A percentile compares a stretch with the other conserved stretches of the same genome.
phyloP scores from a whole-genome alignment of 1,284 basidiomycete species.

The Crucibulum cyathiforme region DNA sequence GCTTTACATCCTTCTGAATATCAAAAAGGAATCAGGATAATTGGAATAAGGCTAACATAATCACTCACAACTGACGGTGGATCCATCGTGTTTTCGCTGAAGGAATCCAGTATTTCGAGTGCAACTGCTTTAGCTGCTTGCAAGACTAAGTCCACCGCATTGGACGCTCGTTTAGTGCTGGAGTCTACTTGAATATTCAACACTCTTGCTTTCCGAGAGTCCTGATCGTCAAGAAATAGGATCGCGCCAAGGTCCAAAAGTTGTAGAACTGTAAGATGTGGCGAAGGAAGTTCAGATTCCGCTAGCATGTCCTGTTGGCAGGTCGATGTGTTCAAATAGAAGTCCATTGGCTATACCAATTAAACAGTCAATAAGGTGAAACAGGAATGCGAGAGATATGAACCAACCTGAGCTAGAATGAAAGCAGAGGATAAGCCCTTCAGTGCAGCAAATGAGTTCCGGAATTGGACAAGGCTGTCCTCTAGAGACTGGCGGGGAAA shows the following conservation, averaged over 20 bases:
- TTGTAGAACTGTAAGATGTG: constrained; percentile 31
- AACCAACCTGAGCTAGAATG: constrained; percentile 49
- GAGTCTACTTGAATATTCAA: not conserved
- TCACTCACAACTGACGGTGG: too few species aligned
- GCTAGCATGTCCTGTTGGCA: constrained; percentile 17
- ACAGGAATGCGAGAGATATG: constrained; percentile 14
- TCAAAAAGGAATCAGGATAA: too few species aligned
- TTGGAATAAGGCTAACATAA: too few species aligned
- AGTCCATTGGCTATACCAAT: constrained; percentile 43
- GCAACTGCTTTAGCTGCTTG: constrained; percentile 4
- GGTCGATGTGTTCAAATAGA: constrained; percentile 30
- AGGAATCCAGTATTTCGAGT: not conserved
- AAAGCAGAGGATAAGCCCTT: constrained; percentile 40
- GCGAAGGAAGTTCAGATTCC: constrained; percentile 10
- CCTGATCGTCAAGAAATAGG: constrained; percentile 30
- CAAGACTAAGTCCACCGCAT: not conserved
- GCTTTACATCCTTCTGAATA: not conserved
- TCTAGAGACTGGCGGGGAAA: constrained; percentile 19
- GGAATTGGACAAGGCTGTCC: constrained; percentile 22
- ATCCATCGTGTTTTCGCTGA: too few species aligned
- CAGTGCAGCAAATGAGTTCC: constrained; percentile 26
- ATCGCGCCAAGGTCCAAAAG: constrained; percentile 34
- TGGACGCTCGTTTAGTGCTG: not conserved
- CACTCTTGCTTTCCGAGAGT: constrained; percentile 13
- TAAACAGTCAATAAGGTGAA: constrained; percentile 19